Percentiles rank a stretch among this genome's conserved stretches.
These are phyloP conservation scores for Tulasnella sp. DNA, from an alignment of 768 basidiomycete species.

Conservation along the genomic window DNA sequence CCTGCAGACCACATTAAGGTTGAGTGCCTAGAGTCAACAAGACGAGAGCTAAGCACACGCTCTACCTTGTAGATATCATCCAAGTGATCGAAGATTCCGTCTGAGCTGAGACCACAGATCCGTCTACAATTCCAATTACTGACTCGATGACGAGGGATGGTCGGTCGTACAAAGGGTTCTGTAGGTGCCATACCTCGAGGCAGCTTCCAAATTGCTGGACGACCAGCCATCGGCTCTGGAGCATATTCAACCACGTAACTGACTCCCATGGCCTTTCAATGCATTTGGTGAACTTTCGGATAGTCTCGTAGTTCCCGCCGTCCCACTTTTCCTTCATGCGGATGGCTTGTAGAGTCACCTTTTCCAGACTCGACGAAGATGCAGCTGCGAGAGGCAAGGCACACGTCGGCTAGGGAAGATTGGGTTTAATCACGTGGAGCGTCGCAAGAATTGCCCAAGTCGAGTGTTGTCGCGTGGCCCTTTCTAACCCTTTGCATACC, in stretches of 20 bases:
- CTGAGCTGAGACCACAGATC: no score
- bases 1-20: no score
- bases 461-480: no score
- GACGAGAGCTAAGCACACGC: no score
- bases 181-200: not conserved
- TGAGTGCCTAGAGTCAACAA: no score
- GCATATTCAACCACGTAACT: not conserved
- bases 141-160: not conserved
- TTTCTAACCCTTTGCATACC: not conserved
- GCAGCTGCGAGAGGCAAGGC: not conserved
- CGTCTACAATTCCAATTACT: no score
- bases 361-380: not conserved
- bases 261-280: no score
- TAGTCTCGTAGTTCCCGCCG: no score
- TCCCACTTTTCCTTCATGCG: not conserved
- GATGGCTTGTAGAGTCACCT: not conserved
- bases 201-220: not conserved
- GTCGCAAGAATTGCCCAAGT: no score
- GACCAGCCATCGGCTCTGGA: not conserved
- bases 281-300: no score
- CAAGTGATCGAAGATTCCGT: no score
- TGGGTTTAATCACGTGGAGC: not conserved
- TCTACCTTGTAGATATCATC: no score
- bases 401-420: not conserved
- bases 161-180: not conserved